phyloP scores from a whole-genome alignment of 2,329 filamentous ascomycete species.

The Orbilia javanica region DNA sequence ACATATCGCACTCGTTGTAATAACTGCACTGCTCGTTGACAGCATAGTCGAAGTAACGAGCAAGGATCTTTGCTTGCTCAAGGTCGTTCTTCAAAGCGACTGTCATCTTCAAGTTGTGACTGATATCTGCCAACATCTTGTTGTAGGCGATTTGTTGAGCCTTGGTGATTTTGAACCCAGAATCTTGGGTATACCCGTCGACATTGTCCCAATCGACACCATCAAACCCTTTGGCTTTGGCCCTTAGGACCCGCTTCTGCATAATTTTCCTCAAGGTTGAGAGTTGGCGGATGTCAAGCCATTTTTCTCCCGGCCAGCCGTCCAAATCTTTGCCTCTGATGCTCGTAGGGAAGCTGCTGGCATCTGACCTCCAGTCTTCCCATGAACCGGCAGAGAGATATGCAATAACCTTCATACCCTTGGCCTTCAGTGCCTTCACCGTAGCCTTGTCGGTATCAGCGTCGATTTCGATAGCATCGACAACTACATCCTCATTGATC shows the following conservation, averaged over 20 bases:
- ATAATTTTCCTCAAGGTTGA: constrained; percentile 74
- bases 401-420: constrained; percentile 76
- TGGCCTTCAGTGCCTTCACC: constrained; percentile 68
- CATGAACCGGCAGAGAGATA: constrained; percentile 80
- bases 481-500: constrained; percentile 65
- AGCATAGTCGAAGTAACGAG: constrained; percentile 69
- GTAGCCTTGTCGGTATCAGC: constrained; percentile 67
- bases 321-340: constrained; percentile 73
- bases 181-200: constrained; percentile 69
- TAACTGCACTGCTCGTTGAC: constrained; percentile 79
- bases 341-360: constrained; percentile 68
- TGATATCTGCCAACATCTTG: constrained; percentile 52
- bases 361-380: constrained; percentile 74
- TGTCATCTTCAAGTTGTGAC: constrained; percentile 39
- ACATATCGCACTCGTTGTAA: constrained; percentile 73
- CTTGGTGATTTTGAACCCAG: constrained; percentile 40
- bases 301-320: constrained; percentile 77
- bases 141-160: constrained; percentile 43
- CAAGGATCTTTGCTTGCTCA: constrained; percentile 8
- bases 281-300: constrained; percentile 72
- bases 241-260: constrained; percentile 72
- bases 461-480: constrained; percentile 70
- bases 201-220: constrained; percentile 79
- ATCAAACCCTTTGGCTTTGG: constrained; percentile 74
- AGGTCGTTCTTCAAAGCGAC: constrained; percentile 55